These are phyloP conservation scores for Lepiota subincarnata DNA, from an alignment of 768 basidiomycete genomes.

Conservation along the genomic window DNA sequence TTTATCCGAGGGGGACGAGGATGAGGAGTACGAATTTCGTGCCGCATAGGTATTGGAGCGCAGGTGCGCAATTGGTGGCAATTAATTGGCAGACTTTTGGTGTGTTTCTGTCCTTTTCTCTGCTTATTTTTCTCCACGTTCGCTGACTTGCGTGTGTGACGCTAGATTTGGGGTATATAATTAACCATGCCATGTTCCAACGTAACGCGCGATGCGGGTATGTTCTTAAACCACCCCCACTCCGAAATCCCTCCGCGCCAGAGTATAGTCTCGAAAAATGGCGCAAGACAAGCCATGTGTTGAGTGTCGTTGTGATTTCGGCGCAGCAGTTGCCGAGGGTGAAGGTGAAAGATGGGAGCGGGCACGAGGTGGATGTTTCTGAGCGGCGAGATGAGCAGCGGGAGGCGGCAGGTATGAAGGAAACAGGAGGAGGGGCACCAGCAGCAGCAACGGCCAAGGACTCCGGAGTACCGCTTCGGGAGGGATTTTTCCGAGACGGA, in stretches of 20 bases:
- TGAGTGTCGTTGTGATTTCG: constrained; percentile 52
- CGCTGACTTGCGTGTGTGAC: background rate
- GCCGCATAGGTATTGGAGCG: constrained; percentile 88
- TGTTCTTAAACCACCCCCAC: constrained; percentile 80
- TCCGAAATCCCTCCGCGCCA: constrained; percentile 56
- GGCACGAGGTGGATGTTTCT: constrained; percentile 12
- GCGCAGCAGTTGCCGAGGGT: constrained; percentile 60
- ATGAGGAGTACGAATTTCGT: constrained; percentile 86
- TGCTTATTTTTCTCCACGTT: too few relatives aligned
- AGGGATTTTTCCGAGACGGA: background rate
- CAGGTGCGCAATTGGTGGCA: constrained; percentile 87
- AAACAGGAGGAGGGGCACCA: background rate
- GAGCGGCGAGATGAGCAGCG: background rate
- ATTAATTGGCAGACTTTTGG: constrained; percentile 98
- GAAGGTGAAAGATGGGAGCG: constrained; percentile 48
- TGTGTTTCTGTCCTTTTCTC: constrained; percentile 30
- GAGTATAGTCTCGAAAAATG: constrained; percentile 38
- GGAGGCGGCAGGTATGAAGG: background rate
- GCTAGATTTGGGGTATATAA: constrained; percentile 83
- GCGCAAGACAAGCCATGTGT: constrained; percentile 53
- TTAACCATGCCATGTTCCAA: constrained; percentile 96
- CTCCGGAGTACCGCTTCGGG: background rate
- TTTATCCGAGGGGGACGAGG: constrained; percentile 85
- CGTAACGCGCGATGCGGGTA: constrained; percentile 88
- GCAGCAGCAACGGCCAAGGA: background rate